Evolutionary conservation across 2,329 filamentous ascomycete species (phyloP).

Genomic region (Grosmannia clavigera): DNA sequence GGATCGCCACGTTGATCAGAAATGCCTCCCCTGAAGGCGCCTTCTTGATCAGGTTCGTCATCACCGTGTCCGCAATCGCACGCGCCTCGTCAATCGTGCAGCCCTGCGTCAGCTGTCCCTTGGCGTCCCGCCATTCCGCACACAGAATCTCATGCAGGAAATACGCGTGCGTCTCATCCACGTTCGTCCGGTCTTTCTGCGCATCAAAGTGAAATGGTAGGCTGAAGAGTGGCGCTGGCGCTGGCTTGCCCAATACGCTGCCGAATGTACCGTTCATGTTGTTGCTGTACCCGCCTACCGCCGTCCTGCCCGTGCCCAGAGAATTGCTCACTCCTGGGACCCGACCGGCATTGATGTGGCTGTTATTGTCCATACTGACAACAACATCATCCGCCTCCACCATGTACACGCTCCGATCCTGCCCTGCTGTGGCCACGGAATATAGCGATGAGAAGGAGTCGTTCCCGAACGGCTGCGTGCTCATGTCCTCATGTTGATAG

Average conservation of each 20-base stretch:
- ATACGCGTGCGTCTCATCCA: slow-evolving; percentile 42
- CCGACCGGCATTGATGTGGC: too few relatives aligned
- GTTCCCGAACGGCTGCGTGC: too few relatives aligned
- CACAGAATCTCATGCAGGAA: slow-evolving; percentile 38
- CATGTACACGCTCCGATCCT: too few relatives aligned
- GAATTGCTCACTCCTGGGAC: too few relatives aligned
- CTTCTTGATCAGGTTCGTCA: slow-evolving; percentile 35
- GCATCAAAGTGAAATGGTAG: background rate
- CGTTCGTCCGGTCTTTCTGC: slow-evolving; percentile 35
- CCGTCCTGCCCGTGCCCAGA: too few relatives aligned
- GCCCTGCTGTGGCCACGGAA: background rate
- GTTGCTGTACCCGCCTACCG: too few relatives aligned
- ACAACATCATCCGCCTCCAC: too few relatives aligned
- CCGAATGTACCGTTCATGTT: too few relatives aligned
- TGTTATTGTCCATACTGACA: too few relatives aligned
- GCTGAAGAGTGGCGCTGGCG: background rate
- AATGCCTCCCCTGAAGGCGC: slow-evolving; percentile 42
- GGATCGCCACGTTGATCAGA: slow-evolving; percentile 44
- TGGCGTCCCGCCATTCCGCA: slow-evolving; percentile 38
- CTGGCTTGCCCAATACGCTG: background rate
- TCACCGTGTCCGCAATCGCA: slow-evolving; percentile 39
- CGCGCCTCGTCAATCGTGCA: slow-evolving; percentile 39
- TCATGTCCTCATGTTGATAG: background rate
- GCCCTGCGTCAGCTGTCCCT: slow-evolving; percentile 28
- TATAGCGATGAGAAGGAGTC: too few relatives aligned